These are phyloP conservation scores for Sordariomycetes sp. DNA, from an alignment of 2,329 filamentous ascomycete genomes.

Conservation along the genomic window DNA sequence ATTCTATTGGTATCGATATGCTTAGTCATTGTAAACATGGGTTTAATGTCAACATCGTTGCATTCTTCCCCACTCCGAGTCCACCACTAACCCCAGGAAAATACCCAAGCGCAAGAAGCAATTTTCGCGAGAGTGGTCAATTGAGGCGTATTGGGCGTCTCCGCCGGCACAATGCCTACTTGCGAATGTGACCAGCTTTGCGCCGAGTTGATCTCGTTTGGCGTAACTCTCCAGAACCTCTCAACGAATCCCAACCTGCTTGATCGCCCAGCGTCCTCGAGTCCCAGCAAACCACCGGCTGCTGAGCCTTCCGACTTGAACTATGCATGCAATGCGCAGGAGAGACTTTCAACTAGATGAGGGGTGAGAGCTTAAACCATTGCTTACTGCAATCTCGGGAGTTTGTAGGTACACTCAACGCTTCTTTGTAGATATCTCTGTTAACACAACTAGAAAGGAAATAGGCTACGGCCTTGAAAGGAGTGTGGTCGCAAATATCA, in stretches of 20 bases:
- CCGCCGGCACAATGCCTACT: too few species aligned
- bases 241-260: slow-evolving; percentile 1
- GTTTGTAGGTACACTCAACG: background rate
- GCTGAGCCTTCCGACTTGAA: background rate
- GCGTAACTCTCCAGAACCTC: slow-evolving; percentile 23
- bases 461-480: slow-evolving; percentile 6
- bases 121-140: too few species aligned
- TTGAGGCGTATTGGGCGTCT: too few species aligned
- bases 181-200: slow-evolving; percentile 20
- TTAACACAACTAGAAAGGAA: background rate
- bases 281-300: background rate
- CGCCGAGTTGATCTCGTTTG: slow-evolving; percentile 25
- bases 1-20: too few species aligned
- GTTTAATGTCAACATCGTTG: too few species aligned
- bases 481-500: slow-evolving; percentile 4
- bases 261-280: background rate
- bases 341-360: background rate
- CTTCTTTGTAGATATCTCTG: background rate
- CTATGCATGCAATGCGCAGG: background rate
- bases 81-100: too few species aligned
- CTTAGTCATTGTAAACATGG: too few species aligned
- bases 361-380: too few species aligned
- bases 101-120: too few species aligned
- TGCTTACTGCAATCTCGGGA: too few species aligned
- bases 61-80: too few species aligned